A percentile compares a stretch with the other conserved stretches of the same genome.
Evolutionary conservation across 352 stramenopile species (phyloP).

Genomic region (Phytophthora pinifolia): DNA sequence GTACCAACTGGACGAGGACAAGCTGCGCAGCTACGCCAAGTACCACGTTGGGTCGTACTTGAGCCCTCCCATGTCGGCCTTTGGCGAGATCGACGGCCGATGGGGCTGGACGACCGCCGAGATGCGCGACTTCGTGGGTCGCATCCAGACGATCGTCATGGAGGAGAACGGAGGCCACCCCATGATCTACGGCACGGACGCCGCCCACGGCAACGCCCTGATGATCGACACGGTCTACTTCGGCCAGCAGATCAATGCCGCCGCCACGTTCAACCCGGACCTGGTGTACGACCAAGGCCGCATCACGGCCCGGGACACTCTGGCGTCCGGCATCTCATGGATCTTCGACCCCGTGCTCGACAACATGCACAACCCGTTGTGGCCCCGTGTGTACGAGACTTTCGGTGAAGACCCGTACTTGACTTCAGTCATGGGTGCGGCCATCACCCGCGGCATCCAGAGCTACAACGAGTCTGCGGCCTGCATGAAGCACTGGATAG

Average conservation of each 20-base stretch:
- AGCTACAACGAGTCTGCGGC: constrained; percentile 46
- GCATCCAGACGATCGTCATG: too few species aligned
- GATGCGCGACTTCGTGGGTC: too few species aligned
- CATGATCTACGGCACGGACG: constrained; percentile 55
- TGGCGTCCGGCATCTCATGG: constrained; percentile 81
- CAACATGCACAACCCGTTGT: constrained; percentile 76
- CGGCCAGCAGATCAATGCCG: constrained; percentile 78
- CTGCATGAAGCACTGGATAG: constrained; percentile 87
- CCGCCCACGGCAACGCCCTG: constrained; percentile 81
- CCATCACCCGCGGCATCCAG: constrained; percentile 74
- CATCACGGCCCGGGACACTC: constrained; percentile 46
- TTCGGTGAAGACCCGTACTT: constrained; percentile 89
- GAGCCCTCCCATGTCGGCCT: too few species aligned
- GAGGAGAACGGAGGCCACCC: too few species aligned
- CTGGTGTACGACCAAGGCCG: too few species aligned
- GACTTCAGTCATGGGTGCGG: constrained; percentile 58
- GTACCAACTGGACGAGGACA: too few species aligned
- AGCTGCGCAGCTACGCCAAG: too few species aligned
- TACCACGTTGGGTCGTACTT: too few species aligned
- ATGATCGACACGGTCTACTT: constrained; percentile 66
- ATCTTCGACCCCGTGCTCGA: constrained; percentile 82
- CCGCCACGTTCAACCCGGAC: constrained; percentile 77
- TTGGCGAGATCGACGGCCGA: too few species aligned
- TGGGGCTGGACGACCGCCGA: too few species aligned
- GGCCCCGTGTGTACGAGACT: constrained; percentile 86